phyloP scores from a whole-genome alignment of 352 stramenopile species.

The Pythium dissotocum region DNA sequence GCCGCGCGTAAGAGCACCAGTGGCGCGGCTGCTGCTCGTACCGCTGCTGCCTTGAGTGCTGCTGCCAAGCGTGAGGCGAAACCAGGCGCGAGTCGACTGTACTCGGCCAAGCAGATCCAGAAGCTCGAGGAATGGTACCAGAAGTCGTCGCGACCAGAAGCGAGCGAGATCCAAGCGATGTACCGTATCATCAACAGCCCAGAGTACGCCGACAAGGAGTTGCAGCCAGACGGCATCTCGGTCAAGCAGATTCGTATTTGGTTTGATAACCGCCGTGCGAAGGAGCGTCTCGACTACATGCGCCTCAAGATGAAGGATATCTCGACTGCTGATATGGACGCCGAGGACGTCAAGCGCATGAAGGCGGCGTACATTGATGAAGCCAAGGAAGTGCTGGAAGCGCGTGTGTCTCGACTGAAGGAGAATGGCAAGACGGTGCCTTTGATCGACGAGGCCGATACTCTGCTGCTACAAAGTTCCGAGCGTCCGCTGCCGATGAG shows the following conservation, averaged over 20 bases:
- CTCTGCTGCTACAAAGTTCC: conserved; percentile 54
- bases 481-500: conserved; percentile 45
- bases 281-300: conserved; percentile 88
- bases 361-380: conserved; percentile 88
- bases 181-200: conserved; percentile 88
- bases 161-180: conserved; percentile 88
- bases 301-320: conserved; percentile 90
- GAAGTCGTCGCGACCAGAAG: conserved; percentile 76
- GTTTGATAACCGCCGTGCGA: conserved; percentile 87
- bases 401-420: conserved; percentile 73
- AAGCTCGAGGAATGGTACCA: conserved; percentile 91
- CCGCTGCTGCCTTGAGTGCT: conserved; percentile 24
- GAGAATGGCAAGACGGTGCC: conserved; percentile 72
- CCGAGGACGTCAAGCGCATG: conserved; percentile 85
- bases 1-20: conserved; percentile 32
- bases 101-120: conserved; percentile 86
- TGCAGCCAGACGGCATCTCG: conserved; percentile 84
- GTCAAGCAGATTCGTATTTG: conserved; percentile 89
- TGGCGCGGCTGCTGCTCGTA: conserved; percentile 33
- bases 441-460: conserved; percentile 82
- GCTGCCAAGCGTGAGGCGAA: conserved; percentile 52
- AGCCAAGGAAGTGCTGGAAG: conserved; percentile 86
- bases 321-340: conserved; percentile 81
- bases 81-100: conserved; percentile 78
- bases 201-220: conserved; percentile 79